phyloP scores from a whole-genome alignment of 225 moss, liverwort and hornwort species.

The Lunularia cruciata region DNA sequence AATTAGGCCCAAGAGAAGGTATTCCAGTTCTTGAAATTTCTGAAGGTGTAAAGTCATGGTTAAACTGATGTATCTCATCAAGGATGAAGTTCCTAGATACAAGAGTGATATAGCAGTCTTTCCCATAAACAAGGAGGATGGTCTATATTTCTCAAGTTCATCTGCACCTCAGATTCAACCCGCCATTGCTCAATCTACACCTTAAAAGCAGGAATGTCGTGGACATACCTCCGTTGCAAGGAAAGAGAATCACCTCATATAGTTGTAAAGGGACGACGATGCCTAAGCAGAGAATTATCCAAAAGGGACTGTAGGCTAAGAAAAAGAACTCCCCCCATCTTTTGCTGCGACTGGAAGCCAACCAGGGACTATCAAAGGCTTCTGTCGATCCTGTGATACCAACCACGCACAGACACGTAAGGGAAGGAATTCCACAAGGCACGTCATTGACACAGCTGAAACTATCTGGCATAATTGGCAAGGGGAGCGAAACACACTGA shows the following conservation, averaged over 20 bases:
- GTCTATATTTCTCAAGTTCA: no score
- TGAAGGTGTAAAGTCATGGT: conserved; percentile 34
- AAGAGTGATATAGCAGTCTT: no score
- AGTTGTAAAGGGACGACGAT: conserved; percentile 80
- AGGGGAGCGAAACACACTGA: no score
- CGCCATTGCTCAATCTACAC: neutral
- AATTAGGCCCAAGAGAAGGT: conserved; percentile 68
- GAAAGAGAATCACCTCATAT: conserved; percentile 84
- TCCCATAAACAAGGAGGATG: no score
- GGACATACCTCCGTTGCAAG: no score
- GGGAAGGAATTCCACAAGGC: neutral
- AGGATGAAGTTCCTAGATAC: neutral
- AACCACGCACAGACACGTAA: neutral
- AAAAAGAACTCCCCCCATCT: conserved; percentile 98
- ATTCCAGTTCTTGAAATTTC: conserved; percentile 77
- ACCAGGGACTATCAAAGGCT: conserved; percentile 52
- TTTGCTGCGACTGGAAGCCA: conserved; percentile 66
- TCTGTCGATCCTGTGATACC: conserved; percentile 21
- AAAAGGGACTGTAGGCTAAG: conserved; percentile 88
- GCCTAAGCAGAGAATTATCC: conserved; percentile 75
- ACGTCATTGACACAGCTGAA: no score
- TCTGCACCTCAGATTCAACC: neutral
- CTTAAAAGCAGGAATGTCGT: neutral
- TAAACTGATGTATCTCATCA: neutral
- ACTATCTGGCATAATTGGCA: no score